Evolutionary conservation across 1,139 yeast species (phyloP), one percentile per base, ranked within the genome.

Genomic region (Nakaseomyces sp.): DNA sequence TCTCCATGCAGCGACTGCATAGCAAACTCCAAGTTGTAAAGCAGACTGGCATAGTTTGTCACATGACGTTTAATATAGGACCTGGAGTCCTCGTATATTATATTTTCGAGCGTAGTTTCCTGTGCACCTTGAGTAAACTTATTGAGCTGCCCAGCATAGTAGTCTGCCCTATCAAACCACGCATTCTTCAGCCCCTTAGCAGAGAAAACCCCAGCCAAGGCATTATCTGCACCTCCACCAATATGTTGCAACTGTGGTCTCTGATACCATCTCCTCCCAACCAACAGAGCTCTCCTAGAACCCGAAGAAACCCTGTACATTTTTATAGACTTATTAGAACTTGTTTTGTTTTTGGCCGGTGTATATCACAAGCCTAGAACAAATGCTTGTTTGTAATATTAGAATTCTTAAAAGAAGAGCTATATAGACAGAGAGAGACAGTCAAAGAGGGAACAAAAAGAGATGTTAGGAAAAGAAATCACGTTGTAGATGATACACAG

Each of bases 11-110:
- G 61, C 8, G 76, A 68, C 40, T 79, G 79, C 51, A 80, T 66
- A 45, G 78, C 73, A 54, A 80, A 81, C 49, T 72, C 76, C 43
- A 77, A 61, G 60, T 79, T 81, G 64, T 75, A 73, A 47, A 82
- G 67, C 31, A 76, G 61, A 1, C 86, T 70, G 3, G 88, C 81
- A 50, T 76, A 69, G 47, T 77, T 72, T 55, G 74, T 77, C 40
- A 80, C 65, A 28, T 58, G 54, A 37, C 55, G 53, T 48, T 64
- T 64, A 5, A 55, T 47, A 9, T 61, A 51, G 17, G 63, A 55
- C 26, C 55, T 54, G 1, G 66, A 56, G 43, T 54, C 51, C 18
- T 60, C 60, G 13, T 52, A 38, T 5, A 65, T 53, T 15, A 65
- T 41, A 4, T 52, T 48, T 18, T 60, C 63, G 10, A 65, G 41